phyloP scores from a whole-genome alignment of 1,284 basidiomycete species.

The Apiotrichum brassicae region DNA sequence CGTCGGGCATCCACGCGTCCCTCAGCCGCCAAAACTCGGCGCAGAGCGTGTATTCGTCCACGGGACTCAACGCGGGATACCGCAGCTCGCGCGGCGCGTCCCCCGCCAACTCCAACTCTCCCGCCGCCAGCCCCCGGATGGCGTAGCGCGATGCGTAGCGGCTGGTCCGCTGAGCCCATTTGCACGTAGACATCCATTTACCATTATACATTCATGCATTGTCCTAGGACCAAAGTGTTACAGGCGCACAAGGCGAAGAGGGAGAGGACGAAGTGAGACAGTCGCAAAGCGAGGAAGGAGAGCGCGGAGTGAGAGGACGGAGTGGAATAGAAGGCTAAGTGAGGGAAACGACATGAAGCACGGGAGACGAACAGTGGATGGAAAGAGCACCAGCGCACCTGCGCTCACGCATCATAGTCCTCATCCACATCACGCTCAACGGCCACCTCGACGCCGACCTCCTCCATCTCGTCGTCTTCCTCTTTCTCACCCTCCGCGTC shows the following conservation, averaged over 20 bases:
- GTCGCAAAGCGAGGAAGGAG: no score
- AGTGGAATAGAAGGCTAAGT: not conserved
- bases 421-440: constrained; percentile 32
- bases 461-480: constrained; percentile 38
- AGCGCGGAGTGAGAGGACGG: no score
- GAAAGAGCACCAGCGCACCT: not conserved
- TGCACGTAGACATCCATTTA: no score
- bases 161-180: no score
- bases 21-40: not conserved
- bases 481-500: constrained; percentile 25
- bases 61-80: no score
- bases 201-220: constrained; percentile 3
- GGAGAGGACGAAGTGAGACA: not conserved
- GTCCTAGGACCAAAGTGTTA: not conserved
- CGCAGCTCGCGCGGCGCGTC: no score
- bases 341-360: no score
- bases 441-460: constrained; percentile 24
- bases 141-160: no score
- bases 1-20: not conserved
- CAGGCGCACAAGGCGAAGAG: not conserved
- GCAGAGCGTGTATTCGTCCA: no score
- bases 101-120: no score
- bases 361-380: not conserved
- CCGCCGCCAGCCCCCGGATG: no score
- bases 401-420: constrained; percentile 37